Percentiles rank a stretch among this genome's conserved stretches.
Evolutionary conservation across 257 asterid genomes (phyloP).

Genomic region (Jaltomata sinuosa): DNA sequence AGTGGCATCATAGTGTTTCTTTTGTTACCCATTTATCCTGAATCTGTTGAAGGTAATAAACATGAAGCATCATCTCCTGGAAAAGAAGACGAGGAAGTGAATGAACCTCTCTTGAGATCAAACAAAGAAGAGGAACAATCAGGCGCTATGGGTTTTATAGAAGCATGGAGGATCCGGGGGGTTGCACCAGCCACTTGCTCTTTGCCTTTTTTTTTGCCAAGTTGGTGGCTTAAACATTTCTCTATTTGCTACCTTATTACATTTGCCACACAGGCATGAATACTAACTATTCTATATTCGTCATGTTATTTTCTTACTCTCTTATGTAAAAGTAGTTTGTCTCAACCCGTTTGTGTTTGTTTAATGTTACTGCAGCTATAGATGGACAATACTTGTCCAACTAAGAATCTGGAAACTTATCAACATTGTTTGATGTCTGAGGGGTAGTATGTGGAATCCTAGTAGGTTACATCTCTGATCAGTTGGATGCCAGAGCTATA

Average conservation of each 20-base stretch:
- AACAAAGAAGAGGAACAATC: constrained; percentile 18
- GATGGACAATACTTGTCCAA: constrained; percentile 68
- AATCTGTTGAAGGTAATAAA: constrained; percentile 31
- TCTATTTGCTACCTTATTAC: constrained; percentile 96
- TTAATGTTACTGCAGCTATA: constrained; percentile 45
- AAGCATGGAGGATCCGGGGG: constrained; percentile 95
- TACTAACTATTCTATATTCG: neutral
- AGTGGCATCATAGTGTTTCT: constrained; percentile 49
- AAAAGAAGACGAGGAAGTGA: constrained; percentile 45
- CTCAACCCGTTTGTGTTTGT: neutral
- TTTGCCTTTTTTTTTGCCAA: constrained; percentile 89
- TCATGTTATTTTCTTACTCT: neutral
- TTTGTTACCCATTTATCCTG: constrained; percentile 70
- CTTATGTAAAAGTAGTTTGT: no score
- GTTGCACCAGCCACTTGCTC: constrained; percentile 86
- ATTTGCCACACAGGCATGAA: constrained; percentile 85
- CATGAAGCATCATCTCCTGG: constrained; percentile 20
- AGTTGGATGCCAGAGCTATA: constrained; percentile 74
- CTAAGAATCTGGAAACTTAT: constrained; percentile 75
- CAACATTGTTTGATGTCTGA: constrained; percentile 86
- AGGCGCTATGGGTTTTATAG: constrained; percentile 73
- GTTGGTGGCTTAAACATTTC: constrained; percentile 86
- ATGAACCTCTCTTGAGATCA: constrained; percentile 43
- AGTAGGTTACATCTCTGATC: constrained; percentile 85
- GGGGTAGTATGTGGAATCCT: constrained; percentile 90